Base-by-base conservation (phyloP, 306 rosid genomes). In the Cucurbita moschata region DNA sequence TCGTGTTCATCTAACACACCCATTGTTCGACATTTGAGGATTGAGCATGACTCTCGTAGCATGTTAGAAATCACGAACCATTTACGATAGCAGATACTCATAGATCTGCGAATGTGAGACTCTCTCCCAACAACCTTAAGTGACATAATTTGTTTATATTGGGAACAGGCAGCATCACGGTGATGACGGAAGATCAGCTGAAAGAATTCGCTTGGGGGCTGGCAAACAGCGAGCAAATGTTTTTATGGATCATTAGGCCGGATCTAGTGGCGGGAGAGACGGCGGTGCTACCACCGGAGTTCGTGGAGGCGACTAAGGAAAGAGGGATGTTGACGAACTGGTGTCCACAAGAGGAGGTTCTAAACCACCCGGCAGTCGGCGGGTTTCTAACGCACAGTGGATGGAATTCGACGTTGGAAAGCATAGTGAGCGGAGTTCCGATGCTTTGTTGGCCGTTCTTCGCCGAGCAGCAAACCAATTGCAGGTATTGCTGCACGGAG, bases 381-480 rank as follows among this genome's bases (percentile, higher is more conserved):
- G 97, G 90, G 7, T 92, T 92, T 69, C 43, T 92, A 64, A 87
- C 92, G 0, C 91, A 92, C 8, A 66, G 72, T 39, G 97, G 97
- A 1, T 92, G 97, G 97, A 92, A 89, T 54, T 91, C 93, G 10
- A 89, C 88, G 0, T 8, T 89, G 12, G 97, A 91, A 75, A 91
- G 96, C 26, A 1, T 86, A 9, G 54, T 86, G 4, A 73, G 62
- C 0, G 96, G 96, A 10, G 88, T 92, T 15, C 88, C 92, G 4
- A 79, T 91, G 88, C 54, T 87, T 1, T 86, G 88, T n/a, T 92
- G 96, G 96, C 96, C 96, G 0, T 86, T 91, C 64, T 89, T 86
- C 5, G 91, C 88, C 0, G 97, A 91, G 26, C 97, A 91, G 19
- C 97, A 86, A 38, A 87, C 88, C 0, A 91, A 91, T 76, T 91